Conservation (phyloP, 306 rosid species). For the Prunus kanzakura region DNA sequence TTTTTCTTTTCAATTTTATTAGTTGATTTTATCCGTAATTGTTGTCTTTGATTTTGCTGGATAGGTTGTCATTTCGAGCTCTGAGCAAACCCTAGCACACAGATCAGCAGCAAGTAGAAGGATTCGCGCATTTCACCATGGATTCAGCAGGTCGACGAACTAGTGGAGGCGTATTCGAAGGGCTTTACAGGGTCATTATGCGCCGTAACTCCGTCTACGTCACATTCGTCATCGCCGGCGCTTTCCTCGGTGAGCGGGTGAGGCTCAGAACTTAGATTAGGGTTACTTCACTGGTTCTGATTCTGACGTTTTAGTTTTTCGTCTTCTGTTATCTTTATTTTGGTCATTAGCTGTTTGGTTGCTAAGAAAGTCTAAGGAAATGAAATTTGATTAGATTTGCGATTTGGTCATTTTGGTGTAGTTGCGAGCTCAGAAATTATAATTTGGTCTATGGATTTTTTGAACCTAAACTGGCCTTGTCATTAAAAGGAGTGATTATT, state of each 20-base stretch:
- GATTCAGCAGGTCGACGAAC: slow-evolving; percentile 49
- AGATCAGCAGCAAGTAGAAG: slow-evolving; percentile 19
- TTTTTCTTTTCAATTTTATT: not conserved
- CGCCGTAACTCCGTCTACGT: slow-evolving; percentile 79
- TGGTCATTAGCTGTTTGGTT: not conserved
- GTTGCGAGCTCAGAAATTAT: not conserved
- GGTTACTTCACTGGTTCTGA: not conserved
- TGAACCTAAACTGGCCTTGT: not conserved
- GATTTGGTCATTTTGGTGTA: not conserved
- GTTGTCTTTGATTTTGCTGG: not conserved
- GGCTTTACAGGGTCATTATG: slow-evolving; percentile 64
- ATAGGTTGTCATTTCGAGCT: not conserved
- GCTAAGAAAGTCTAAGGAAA: not conserved
- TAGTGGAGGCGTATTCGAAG: slow-evolving; percentile 67
- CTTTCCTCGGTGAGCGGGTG: slow-evolving; percentile 85
- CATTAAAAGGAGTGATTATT: not conserved
- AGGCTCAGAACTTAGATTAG: not conserved
- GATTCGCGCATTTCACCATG: slow-evolving; percentile 31
- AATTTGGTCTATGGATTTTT: not conserved
- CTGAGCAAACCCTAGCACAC: slow-evolving; percentile 30
- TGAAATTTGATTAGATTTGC: not conserved
- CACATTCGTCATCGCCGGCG: slow-evolving; percentile 72
- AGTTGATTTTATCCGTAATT: not conserved
- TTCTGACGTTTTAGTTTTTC: not conserved
- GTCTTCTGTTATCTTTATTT: not conserved